A percentile compares a stretch with the other conserved stretches of the same genome.
phyloP scores from a whole-genome alignment of 1,284 basidiomycete species.

The Termitomyces sp. region DNA sequence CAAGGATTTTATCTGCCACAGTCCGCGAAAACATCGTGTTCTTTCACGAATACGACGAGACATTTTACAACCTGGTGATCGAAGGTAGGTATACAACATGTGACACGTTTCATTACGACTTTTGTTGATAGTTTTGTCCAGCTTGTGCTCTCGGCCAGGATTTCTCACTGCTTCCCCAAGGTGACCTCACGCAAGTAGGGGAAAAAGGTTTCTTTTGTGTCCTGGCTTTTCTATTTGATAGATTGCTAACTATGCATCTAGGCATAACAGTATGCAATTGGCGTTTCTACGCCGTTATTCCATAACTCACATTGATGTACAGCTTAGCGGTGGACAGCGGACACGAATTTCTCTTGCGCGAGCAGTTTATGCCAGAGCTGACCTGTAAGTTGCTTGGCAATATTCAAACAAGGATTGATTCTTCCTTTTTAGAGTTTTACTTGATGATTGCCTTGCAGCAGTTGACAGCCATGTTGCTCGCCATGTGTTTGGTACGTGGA shows the following conservation, averaged over 20 bases:
- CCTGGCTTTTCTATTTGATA: not conserved
- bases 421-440: conserved; percentile 38
- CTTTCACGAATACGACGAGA: conserved; percentile 82
- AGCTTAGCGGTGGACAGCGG: conserved; percentile 39
- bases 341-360: conserved; percentile 41
- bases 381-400: conserved; percentile 32
- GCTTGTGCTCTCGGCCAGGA: conserved; percentile 87
- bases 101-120: not conserved
- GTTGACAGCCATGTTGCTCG: conserved; percentile 74
- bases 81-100: conserved; percentile 58
- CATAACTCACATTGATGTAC: not conserved
- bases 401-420: not conserved
- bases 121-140: conserved; percentile 17
- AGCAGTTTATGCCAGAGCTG: conserved; percentile 47
- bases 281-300: not conserved
- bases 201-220: conserved; percentile 46
- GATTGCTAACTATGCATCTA: conserved; percentile 9
- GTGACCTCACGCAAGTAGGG: conserved; percentile 76
- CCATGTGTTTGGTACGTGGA: conserved; percentile 49
- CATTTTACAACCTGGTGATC: conserved; percentile 69
- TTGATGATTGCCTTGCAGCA: conserved; percentile 70
- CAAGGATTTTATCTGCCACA: conserved; percentile 79
- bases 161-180: conserved; percentile 67
- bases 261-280: conserved; percentile 28
- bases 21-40: conserved; percentile 89